Conservation (phyloP, 108 stramenopile species). For the Discostella pseudostelligera region DNA sequence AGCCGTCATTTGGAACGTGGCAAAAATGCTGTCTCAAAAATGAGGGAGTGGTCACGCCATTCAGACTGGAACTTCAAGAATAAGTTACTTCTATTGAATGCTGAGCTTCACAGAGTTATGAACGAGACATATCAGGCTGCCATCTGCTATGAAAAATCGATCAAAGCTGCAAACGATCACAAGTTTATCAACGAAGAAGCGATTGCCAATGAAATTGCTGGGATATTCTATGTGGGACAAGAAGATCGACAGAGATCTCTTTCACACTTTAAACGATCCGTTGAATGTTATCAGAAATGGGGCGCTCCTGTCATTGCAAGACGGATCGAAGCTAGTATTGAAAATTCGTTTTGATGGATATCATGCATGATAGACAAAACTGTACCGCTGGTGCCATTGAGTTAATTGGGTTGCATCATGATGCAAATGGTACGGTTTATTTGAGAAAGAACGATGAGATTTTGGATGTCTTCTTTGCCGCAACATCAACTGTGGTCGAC, state of each 20-base stretch:
- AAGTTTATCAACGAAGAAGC: slow-evolving; percentile 22
- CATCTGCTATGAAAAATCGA: slow-evolving; percentile 11
- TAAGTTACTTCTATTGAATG: slow-evolving; percentile 14
- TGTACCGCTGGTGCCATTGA: too few relatives aligned
- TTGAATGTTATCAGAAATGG: slow-evolving; percentile 15
- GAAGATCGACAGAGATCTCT: slow-evolving; percentile 1
- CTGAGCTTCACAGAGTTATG: slow-evolving; percentile 1
- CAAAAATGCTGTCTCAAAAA: neutral
- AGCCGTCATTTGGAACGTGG: neutral
- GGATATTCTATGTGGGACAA: slow-evolving; percentile 12
- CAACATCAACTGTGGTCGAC: neutral
- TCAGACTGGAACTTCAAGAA: slow-evolving; percentile 25
- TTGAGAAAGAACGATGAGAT: slow-evolving; percentile 18
- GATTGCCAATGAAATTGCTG: slow-evolving; percentile 7
- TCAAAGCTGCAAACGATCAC: slow-evolving; percentile 17
- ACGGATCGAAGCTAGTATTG: slow-evolving; percentile 8
- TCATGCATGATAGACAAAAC: too few relatives aligned
- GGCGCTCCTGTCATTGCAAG: slow-evolving; percentile 21
- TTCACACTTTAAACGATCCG: slow-evolving; percentile 7
- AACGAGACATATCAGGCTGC: slow-evolving; percentile 7
- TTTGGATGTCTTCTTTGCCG: slow-evolving; percentile 3
- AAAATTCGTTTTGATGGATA: too few relatives aligned
- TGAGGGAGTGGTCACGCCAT: neutral
- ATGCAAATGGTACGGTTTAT: too few relatives aligned
- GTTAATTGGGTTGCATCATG: too few relatives aligned